Conservation (phyloP, 129 eudicot species). For the Saussurea involucrata region DNA sequence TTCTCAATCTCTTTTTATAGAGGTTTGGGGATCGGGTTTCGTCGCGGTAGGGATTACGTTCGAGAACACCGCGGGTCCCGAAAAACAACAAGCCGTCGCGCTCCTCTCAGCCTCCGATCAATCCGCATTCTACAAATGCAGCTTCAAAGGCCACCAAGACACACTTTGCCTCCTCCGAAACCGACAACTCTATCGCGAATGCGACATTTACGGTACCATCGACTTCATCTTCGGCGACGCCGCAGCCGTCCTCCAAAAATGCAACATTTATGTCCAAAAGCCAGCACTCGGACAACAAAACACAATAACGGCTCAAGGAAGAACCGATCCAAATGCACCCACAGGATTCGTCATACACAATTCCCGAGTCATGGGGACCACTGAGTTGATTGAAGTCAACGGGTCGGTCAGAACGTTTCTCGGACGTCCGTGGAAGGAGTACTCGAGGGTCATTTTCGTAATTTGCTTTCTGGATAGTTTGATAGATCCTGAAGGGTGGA, state of each 20-base stretch:
- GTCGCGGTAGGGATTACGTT: slow-evolving; percentile 37
- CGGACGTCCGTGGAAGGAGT: slow-evolving; percentile 46
- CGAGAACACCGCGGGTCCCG: slow-evolving; percentile 47
- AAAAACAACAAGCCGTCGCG: slow-evolving; percentile 31
- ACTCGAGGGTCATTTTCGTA: slow-evolving; percentile 27
- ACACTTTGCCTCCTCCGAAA: slow-evolving; percentile 23
- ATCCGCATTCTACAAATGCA: slow-evolving; percentile 38
- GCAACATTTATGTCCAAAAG: slow-evolving; percentile 39
- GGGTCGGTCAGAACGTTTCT: slow-evolving; percentile 24
- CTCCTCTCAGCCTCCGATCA: slow-evolving; percentile 33
- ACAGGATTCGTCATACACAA: slow-evolving; percentile 41
- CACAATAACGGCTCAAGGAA: slow-evolving; percentile 44
- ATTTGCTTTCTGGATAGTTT: slow-evolving; percentile 19
- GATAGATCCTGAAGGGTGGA: slow-evolving; percentile 40
- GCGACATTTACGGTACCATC: slow-evolving; percentile 43
- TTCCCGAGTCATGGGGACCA: slow-evolving; percentile 28
- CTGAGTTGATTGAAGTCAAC: background rate
- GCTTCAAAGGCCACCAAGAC: slow-evolving; percentile 60
- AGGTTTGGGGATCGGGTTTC: slow-evolving; percentile 38
- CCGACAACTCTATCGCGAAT: slow-evolving; percentile 47
- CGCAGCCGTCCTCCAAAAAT: slow-evolving; percentile 34
- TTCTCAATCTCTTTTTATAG: slow-evolving; percentile 10
- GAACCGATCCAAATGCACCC: slow-evolving; percentile 14
- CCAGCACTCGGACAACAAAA: slow-evolving; percentile 23
- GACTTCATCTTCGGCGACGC: slow-evolving; percentile 53